Base-by-base conservation (phyloP, 2,329 filamentous ascomycete species). In the Alternaria ventricosa region DNA sequence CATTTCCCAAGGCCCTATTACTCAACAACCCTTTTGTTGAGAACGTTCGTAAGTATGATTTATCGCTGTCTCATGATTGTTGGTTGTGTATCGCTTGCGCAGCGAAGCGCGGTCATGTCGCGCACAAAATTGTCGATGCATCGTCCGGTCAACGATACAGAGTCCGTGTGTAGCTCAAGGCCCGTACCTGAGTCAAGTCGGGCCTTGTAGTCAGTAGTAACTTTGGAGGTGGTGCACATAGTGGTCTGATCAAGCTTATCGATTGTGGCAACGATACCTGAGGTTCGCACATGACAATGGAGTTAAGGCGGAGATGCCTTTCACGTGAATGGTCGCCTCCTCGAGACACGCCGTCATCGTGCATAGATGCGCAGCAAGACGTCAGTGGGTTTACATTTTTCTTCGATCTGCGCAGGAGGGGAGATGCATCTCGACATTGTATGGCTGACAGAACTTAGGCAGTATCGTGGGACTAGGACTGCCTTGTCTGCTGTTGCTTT, bases 261-360 rank as follows among this genome's bases (percentile, higher is more conserved):
- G 70, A 71, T 73, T 66, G 65, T 61, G 55, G 57, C 28, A 44
- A 59, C 63, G 41, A 50, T 44, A 58, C 55, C 22, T 68, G 66
- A 69, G 67, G 65, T 66, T 56, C 18, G 65, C 65, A 66, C 57
- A 49, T 71, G 68, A 72, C 61, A 50, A 22, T 66, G 71, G 70
- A 73, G 33, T 72, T 75, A 75, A 72, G 68, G 20, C 73, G 69
- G 71, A 69, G 58, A 44, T 63, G 63, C 15, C 56, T 59, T 57
- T 53, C 60, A 72, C 57, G 67, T 69, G 66, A 69, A 66, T 68
- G 60, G 57, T 51, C 57, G 55, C 45, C 46, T 43, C 43, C 36
- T 44, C 50, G 55, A 64, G 59, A 33, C 49, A 63, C 63, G 58
- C 65, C 68, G 72, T 75, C 74, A 77, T 77, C 69, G 69, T 75